A percentile compares a stretch with the other conserved stretches of the same genome.
Conservation (phyloP, 306 rosid species). For the Ziziphus jujuba region DNA sequence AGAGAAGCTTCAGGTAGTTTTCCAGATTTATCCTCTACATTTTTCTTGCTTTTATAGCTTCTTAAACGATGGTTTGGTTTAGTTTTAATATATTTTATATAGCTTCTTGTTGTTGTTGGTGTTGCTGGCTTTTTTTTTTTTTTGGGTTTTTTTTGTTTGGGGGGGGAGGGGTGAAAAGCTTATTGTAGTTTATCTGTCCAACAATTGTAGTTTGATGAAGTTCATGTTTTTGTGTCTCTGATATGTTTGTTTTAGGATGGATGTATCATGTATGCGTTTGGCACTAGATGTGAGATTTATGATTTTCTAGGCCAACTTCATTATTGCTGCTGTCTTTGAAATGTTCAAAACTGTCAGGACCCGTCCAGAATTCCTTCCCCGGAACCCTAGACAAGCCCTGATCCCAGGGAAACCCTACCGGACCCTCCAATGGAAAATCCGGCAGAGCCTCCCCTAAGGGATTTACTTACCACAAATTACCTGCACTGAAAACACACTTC, state of each 20-base stretch:
- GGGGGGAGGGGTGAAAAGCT: too few relatives aligned
- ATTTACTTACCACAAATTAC: too few relatives aligned
- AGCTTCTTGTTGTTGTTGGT: background rate
- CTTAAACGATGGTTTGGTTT: background rate
- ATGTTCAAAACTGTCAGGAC: constrained; percentile 15
- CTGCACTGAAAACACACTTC: too few relatives aligned
- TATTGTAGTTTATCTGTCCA: too few relatives aligned
- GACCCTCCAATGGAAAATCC: too few relatives aligned
- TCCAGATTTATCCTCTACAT: background rate
- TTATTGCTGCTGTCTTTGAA: background rate
- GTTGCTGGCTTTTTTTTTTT: too few relatives aligned
- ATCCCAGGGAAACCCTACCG: too few relatives aligned
- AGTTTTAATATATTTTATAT: background rate
- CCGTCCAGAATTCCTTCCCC: too few relatives aligned
- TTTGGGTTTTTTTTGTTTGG: too few relatives aligned
- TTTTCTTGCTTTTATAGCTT: constrained; percentile 12
- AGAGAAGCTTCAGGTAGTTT: constrained; percentile 84
- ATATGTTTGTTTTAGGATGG: background rate
- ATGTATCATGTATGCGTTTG: background rate
- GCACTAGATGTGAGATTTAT: background rate
- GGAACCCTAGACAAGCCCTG: too few relatives aligned
- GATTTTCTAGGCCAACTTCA: background rate
- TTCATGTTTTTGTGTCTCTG: background rate
- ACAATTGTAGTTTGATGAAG: background rate
- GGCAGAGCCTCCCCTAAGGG: too few relatives aligned